Conservation (phyloP, 2,329 filamentous ascomycete genomes). For the Botrytis cinerea region DNA sequence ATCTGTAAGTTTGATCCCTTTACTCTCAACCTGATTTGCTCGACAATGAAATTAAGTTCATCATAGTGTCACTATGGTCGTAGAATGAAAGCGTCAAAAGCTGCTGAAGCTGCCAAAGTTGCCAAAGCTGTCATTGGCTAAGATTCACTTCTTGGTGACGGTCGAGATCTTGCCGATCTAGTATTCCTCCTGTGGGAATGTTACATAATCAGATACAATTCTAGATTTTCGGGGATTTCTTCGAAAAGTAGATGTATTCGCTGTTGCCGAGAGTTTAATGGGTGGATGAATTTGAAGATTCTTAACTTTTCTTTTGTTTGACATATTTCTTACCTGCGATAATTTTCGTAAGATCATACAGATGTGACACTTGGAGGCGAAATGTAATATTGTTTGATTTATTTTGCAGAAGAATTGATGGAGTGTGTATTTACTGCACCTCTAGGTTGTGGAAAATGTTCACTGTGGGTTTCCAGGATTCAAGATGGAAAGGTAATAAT, state of each 20-base stretch:
- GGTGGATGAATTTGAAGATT: background rate
- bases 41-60: background rate
- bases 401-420: background rate
- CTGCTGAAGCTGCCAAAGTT: background rate
- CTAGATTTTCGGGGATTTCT: background rate
- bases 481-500: background rate
- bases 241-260: background rate
- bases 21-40: background rate
- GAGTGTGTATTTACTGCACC: accelerated
- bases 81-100: background rate
- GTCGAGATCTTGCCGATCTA: background rate
- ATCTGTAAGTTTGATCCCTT: background rate
- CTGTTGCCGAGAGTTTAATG: background rate
- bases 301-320: no score
- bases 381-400: background rate
- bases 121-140: background rate
- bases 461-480: background rate
- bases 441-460: no score
- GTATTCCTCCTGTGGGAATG: background rate
- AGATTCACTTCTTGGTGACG: background rate
- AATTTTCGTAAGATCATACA: background rate
- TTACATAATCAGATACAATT: background rate
- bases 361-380: no score
- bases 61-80: background rate
- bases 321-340: background rate